phyloP scores from a whole-genome alignment of 345 rosid species.

The Lenwebbia sp. region DNA sequence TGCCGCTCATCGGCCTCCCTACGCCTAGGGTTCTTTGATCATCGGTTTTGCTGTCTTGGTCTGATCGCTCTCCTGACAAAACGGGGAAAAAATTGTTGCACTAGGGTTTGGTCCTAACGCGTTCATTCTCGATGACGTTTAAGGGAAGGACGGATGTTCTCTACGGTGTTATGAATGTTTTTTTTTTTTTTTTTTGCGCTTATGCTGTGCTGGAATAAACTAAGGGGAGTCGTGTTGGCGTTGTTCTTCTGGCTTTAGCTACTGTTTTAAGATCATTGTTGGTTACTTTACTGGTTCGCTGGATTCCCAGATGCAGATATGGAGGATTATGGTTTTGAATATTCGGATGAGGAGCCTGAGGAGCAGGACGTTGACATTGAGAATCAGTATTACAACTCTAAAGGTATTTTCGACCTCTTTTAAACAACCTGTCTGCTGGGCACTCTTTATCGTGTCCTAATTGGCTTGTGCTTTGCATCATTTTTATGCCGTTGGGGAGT shows the following conservation, averaged over 20 bases:
- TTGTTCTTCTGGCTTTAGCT: not conserved
- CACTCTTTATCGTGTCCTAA: not conserved
- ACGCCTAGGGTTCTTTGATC: not conserved
- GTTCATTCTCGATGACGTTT: not conserved
- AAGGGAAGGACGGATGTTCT: not conserved
- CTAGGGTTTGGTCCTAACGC: not conserved
- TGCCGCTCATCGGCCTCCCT: not conserved
- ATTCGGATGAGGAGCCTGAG: constrained; percentile 98
- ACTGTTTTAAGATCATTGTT: not conserved
- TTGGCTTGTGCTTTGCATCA: not conserved
- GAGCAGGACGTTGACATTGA: constrained; percentile 97
- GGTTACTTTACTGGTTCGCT: not conserved
- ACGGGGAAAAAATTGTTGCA: not conserved
- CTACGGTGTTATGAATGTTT: not conserved
- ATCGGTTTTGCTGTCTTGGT: not conserved
- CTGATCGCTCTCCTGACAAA: not conserved
- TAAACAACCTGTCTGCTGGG: not conserved
- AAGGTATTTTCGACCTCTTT: constrained; percentile 27
- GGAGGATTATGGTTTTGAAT: constrained; percentile 98
- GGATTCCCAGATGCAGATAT: constrained; percentile 82
- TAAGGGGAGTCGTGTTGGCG: not conserved
- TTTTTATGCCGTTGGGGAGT: not conserved
- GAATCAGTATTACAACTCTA: constrained; percentile 94
- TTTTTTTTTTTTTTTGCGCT: not conserved
- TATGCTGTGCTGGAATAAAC: not conserved